Base-by-base conservation (phyloP, 1,139 yeast species). In the Candida gigantensis region DNA sequence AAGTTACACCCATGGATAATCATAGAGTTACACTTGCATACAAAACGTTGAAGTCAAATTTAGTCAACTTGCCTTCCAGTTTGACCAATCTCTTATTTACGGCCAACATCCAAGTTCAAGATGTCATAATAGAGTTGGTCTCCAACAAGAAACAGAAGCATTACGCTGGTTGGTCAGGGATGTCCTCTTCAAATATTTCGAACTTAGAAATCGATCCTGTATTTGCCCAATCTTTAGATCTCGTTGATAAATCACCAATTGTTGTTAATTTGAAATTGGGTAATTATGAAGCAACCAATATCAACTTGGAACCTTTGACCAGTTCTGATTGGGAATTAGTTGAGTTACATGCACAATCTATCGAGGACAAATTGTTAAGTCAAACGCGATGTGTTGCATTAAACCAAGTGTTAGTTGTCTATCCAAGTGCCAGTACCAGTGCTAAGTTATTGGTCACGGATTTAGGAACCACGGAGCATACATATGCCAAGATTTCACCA, bases 251-350 rank as follows among this genome's bases (percentile, higher is more conserved):
- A 9, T 64, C 69, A 4, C 51, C 57, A 19, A 68, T 81, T n/a
- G 52, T 51, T 1, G 35, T 74, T 29, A 66, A 68, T 36, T 51
- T 71, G 55, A 68, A 53, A 60, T 69, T 73, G 24, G 67, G 74
- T 24, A 68, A 73, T 10, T 74, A 67, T 16, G 71, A 64, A 35
- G 81, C 89, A 0, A 60, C 71, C 6, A 77, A 80, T 5, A 80
- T 90, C 6, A 80, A 77, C 52, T 70, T 90, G 30, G 97, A 88
- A 53, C 97, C 97, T 0, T 60, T 76, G 23, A 72, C 86, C 0
- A 60, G 82, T 3, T 74, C 84, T 3, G 98, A 92, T 55, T 92
- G 97, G 97, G 97, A 90, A 50, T 66, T 86, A 28, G 86, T 89
- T 5, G 96, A 89, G 52, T 63, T 85, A 4, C 87, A 92, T 58